Conservation (phyloP, 1,284 basidiomycete species). For the Ceratobasidium papillatum region DNA sequence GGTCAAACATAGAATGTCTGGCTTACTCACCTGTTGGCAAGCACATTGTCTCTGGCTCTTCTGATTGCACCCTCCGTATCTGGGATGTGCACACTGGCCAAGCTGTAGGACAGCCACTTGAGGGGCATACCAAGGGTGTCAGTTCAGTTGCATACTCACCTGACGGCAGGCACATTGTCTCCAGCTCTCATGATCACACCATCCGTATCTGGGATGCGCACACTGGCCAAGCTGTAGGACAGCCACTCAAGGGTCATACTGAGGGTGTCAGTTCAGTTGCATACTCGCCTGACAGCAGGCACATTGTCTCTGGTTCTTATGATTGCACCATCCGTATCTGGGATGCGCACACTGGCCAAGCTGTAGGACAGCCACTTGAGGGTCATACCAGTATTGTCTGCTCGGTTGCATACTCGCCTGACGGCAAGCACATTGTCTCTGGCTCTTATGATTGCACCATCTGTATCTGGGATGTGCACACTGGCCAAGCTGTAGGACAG, state of each 20-base stretch:
- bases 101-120: too few species aligned
- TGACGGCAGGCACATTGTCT: not conserved
- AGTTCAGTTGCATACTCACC: conserved; percentile 4
- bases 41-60: conserved; percentile 18
- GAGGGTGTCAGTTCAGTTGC: not conserved
- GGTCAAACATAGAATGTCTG: not conserved
- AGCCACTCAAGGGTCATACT: too few species aligned
- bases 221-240: not conserved
- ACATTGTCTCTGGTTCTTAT: not conserved
- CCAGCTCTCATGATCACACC: conserved; percentile 17
- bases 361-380: too few species aligned
- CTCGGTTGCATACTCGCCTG: conserved; percentile 13
- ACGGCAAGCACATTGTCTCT: conserved; percentile 3
- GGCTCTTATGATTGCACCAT: conserved; percentile 19
- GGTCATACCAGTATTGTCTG: too few species aligned
- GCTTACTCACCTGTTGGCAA: conserved; percentile 41
- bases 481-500: not conserved
- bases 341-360: not conserved
- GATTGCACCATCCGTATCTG: conserved; percentile 19
- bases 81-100: conserved; percentile 40
- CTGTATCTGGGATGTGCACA: conserved; percentile 7
- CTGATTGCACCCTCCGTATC: conserved; percentile 34
- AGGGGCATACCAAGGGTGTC: too few species aligned
- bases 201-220: conserved; percentile 12
- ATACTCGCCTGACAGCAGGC: not conserved